These are phyloP conservation scores for Syzygium aqueum DNA, from an alignment of 345 rosid genomes.

Conservation along the genomic window DNA sequence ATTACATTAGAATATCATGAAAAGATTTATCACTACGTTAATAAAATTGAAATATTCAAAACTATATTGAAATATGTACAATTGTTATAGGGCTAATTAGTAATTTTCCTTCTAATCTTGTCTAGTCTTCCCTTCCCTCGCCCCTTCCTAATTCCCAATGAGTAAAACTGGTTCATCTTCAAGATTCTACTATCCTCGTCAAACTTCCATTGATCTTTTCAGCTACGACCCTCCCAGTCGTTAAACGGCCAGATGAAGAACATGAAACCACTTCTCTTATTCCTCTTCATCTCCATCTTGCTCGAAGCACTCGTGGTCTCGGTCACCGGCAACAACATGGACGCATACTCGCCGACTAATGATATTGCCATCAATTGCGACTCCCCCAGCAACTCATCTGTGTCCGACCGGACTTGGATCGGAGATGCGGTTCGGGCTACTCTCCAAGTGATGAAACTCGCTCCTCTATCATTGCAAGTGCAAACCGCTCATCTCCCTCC, in stretches of 20 bases:
- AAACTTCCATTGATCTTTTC: not conserved
- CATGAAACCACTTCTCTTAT: not conserved
- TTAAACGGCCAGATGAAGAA: not conserved
- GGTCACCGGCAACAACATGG: not conserved
- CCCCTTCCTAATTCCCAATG: too few species aligned
- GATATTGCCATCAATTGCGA: not conserved
- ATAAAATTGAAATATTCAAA: too few species aligned
- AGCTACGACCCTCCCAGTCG: fast-evolving
- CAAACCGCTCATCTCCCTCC: not conserved
- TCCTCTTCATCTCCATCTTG: not conserved
- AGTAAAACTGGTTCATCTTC: too few species aligned
- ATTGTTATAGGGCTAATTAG: not conserved
- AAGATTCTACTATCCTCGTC: not conserved
- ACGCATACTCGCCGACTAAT: not conserved
- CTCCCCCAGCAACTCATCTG: not conserved
- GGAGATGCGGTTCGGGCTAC: constrained; percentile 10
- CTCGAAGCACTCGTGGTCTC: not conserved
- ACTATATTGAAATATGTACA: too few species aligned
- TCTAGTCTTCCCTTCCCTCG: too few species aligned
- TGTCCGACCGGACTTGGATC: constrained; percentile 1
- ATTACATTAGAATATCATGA: too few species aligned
- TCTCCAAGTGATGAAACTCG: not conserved
- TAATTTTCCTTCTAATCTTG: too few species aligned
- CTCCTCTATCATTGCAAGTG: not conserved
- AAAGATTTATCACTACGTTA: too few species aligned